Evolutionary conservation across 805 yeast genomes (phyloP).

Genomic region (Kluyveromyces siamensis): DNA sequence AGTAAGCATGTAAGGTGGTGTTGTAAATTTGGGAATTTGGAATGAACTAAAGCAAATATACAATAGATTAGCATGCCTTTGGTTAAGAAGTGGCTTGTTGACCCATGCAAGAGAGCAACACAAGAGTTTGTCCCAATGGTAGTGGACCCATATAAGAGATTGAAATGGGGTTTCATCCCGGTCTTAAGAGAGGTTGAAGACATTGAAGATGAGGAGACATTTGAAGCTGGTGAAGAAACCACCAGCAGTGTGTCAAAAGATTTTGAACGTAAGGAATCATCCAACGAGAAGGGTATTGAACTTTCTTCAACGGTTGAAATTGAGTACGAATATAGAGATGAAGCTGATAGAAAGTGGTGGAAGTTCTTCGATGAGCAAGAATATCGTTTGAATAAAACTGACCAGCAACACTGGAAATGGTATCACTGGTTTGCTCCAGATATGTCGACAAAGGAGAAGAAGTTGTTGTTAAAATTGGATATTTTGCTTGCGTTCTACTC

Average conservation of each 20-base stretch:
- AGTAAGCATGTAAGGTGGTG: too few relatives aligned
- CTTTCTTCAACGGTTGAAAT: neutral
- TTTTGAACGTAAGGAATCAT: neutral
- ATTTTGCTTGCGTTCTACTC: conserved; percentile 42
- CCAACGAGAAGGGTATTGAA: neutral
- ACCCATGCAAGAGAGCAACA: conserved; percentile 25
- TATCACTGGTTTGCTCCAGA: conserved; percentile 46
- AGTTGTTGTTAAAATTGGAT: conserved; percentile 41
- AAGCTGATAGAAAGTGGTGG: conserved; percentile 46
- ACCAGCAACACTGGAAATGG: conserved; percentile 32
- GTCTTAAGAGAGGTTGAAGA: conserved; percentile 24
- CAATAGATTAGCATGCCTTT: conserved; percentile 1
- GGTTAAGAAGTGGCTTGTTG: conserved; percentile 14
- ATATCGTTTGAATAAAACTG: conserved; percentile 36
- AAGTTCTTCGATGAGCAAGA: conserved; percentile 55
- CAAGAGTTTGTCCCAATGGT: conserved; percentile 27
- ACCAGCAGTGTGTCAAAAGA: neutral
- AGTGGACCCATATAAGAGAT: conserved; percentile 23
- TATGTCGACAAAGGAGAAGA: conserved; percentile 37
- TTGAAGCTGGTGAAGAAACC: neutral
- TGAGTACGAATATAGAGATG: conserved; percentile 39
- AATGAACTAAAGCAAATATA: neutral
- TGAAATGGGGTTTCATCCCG: conserved; percentile 30
- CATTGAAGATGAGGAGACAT: conserved; percentile 9
- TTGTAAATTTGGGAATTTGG: neutral